Evolutionary conservation across 495 filamentous ascomycete genomes (phyloP).

Genomic region (Polyplosphaeria fusca): DNA sequence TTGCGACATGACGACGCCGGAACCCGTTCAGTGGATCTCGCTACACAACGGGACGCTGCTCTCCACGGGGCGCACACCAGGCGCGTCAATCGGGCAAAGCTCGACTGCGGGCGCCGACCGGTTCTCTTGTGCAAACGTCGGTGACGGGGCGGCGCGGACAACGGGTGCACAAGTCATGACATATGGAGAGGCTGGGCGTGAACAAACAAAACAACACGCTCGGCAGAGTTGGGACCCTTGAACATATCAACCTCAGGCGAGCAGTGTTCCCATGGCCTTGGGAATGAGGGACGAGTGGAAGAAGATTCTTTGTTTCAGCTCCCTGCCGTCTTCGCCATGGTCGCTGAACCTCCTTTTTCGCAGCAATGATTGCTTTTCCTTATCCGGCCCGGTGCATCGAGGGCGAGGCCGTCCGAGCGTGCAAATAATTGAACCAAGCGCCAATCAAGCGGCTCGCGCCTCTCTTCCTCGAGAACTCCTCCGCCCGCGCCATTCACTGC

Average conservation of each 20-base stretch:
- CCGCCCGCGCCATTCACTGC: not conserved
- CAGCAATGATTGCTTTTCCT: not conserved
- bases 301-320: not conserved
- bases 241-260: not conserved
- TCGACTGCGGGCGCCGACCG: not conserved
- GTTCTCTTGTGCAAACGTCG: not conserved
- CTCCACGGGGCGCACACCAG: not conserved
- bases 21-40: not conserved
- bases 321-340: not conserved
- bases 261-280: not conserved
- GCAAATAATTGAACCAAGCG: conserved; percentile 1
- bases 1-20: not conserved
- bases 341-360: not conserved
- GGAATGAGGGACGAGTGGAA: not conserved
- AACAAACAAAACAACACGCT: not conserved
- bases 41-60: not conserved
- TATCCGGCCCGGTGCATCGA: not conserved
- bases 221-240: not conserved
- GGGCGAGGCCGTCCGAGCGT: conserved; percentile 6
- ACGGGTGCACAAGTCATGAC: not conserved
- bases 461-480: not conserved
- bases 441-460: not conserved
- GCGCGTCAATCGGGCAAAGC: not conserved
- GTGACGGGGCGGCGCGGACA: not conserved
- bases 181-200: not conserved